Evolutionary conservation across 148 eudicot genomes (phyloP).

Genomic region (Chenopodium berlandieri): DNA sequence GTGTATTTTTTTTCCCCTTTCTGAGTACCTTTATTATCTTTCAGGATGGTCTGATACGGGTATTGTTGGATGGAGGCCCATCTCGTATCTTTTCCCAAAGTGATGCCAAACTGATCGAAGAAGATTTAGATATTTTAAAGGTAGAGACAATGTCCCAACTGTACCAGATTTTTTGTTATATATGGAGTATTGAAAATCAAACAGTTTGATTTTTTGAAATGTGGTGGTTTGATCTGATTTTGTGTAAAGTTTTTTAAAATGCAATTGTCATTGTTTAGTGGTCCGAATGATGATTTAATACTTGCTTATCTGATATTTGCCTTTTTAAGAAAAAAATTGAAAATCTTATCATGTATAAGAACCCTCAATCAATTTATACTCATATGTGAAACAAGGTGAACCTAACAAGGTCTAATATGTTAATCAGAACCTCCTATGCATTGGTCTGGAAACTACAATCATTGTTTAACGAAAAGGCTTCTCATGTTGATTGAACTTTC

Average conservation of each 20-base stretch:
- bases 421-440: not conserved
- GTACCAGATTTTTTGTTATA: not conserved
- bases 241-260: not conserved
- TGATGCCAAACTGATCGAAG: constrained; percentile 87
- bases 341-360: too few species aligned
- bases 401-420: not conserved
- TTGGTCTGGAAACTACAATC: not conserved
- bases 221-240: not conserved
- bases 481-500: not conserved
- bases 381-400: not conserved
- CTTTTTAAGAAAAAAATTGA: not conserved
- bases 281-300: not conserved
- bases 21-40: constrained; percentile 11
- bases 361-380: too few species aligned
- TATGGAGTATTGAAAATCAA: not conserved
- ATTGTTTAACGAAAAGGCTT: not conserved
- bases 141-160: constrained; percentile 35
- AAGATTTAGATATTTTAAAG: constrained; percentile 90
- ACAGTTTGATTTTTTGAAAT: not conserved
- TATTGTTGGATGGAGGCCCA: constrained; percentile 91
- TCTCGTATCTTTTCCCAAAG: constrained; percentile 68
- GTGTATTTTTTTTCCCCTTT: not conserved
- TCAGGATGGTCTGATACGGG: constrained; percentile 94
- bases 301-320: not conserved
- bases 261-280: not conserved